Evolutionary conservation across 1,284 basidiomycete species (phyloP), one percentile per base, ranked within the genome.

Genomic region (Peniophora sp.): DNA sequence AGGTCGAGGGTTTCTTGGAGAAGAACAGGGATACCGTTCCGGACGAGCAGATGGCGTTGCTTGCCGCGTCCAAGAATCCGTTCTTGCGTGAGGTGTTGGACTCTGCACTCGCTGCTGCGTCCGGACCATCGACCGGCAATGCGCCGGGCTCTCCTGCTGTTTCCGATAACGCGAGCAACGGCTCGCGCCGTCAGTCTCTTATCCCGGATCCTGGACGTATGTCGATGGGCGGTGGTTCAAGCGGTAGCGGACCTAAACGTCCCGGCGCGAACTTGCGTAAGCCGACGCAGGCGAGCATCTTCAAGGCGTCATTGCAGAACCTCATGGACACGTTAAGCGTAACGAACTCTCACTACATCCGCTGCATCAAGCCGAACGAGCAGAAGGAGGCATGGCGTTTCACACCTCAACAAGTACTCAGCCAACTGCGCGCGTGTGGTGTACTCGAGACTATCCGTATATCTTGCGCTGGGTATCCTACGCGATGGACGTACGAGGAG

Each of bases 361-460:
- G 97, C 50, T 99, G 97, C 69, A 99, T 99, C 77, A 99, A 99
- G 69, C 97, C 97, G 1, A 99, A 99, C 66, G 97, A 99, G 63
- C 79, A 82, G 56, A 99, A 99, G 72, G 83, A 79, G 53, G 94
- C 97, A 19, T 99, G 97, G 97, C 91, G 94, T 64, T 95, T 98
- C 61, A 85, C 92, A 51, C 92, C 96, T 23, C 92, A 96, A 59
- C 95, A 98, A 66, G 96, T 99, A 16, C 71, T 99, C 38, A 87
- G 92, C 32, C 97, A 99, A 66, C 74, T 99, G 36, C 82, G 97
- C 45, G 97, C 97, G 52, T 99, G 97, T 69, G 97, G 97, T 86
- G 97, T 99, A 46, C 77, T 99, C 48, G 97, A 99, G 69, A 99
- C 97, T 1, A 99, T 99, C 63, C 83, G 95, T 52, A 99, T 99